Conservation (phyloP, 1,139 yeast genomes). For the Casaregolazyma lundiana region DNA sequence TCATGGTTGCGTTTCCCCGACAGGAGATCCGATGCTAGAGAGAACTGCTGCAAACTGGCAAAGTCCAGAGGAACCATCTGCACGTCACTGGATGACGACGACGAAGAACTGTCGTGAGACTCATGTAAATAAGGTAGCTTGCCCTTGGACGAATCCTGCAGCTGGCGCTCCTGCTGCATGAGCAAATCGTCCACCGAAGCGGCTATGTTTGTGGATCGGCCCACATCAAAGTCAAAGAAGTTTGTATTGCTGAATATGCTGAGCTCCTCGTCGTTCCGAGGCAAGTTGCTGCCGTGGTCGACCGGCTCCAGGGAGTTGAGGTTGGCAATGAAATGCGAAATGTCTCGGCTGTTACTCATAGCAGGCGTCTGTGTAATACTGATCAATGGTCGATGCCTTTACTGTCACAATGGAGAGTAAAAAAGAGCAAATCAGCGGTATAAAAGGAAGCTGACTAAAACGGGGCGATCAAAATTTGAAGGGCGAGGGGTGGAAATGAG, state of each 20-base stretch:
- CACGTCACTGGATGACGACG: conserved; percentile 4
- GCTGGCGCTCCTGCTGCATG: conserved; percentile 37
- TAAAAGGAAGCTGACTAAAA: not conserved
- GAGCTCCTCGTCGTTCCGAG: conserved; percentile 34
- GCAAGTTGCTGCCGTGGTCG: conserved; percentile 14
- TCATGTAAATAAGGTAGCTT: conserved; percentile 10
- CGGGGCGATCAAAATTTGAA: not conserved
- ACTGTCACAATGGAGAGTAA: not conserved
- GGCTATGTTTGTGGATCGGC: conserved; percentile 39
- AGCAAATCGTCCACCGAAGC: conserved; percentile 38
- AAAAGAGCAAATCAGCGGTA: not conserved
- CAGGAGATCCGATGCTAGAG: conserved; percentile 23
- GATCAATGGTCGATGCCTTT: not conserved
- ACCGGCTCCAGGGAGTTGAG: conserved; percentile 32
- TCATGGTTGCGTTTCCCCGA: conserved; percentile 7
- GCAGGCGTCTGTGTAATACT: not conserved
- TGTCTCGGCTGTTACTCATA: conserved; percentile 19
- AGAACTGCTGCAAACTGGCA: conserved; percentile 20
- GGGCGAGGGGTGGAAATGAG: not conserved
- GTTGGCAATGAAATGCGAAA: conserved; percentile 32
- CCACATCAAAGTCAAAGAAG: conserved; percentile 42
- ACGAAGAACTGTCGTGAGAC: conserved; percentile 8
- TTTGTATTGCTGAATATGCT: conserved; percentile 40
- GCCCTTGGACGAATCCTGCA: conserved; percentile 28
- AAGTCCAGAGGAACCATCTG: conserved; percentile 18